Conservation (phyloP, 768 basidiomycete genomes). For the Mycena crocata region DNA sequence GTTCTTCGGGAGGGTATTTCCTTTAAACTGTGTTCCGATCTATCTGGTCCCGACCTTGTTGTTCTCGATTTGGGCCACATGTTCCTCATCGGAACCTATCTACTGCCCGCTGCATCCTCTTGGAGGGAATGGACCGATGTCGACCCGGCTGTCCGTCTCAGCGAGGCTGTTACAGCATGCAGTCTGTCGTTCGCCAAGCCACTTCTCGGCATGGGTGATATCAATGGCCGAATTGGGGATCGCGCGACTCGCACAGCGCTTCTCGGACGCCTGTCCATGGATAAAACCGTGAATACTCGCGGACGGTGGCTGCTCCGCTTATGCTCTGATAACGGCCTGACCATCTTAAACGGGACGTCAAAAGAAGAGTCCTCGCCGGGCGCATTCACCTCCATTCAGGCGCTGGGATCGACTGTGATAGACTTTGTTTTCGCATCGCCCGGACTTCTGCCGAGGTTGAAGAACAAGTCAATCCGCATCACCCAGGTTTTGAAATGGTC, state of each 20-base stretch:
- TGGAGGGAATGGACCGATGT: background rate
- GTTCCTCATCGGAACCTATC: too few species aligned
- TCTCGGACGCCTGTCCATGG: background rate
- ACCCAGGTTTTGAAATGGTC: background rate
- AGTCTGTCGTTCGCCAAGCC: background rate
- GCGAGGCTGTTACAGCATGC: too few species aligned
- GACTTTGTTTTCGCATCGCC: too few species aligned
- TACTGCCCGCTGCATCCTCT: too few species aligned
- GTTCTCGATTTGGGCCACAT: too few species aligned
- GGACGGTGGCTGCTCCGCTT: background rate
- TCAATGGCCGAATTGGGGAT: background rate
- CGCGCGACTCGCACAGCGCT: background rate
- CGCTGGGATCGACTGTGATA: background rate
- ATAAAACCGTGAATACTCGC: background rate
- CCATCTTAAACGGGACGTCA: slow-evolving; percentile 1
- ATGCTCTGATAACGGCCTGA: background rate
- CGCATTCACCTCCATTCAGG: background rate
- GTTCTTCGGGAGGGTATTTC: background rate
- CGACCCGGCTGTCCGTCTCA: background rate
- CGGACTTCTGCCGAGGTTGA: background rate
- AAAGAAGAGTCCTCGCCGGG: background rate
- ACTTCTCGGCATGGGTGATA: background rate
- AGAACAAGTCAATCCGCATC: background rate
- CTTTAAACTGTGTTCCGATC: background rate
- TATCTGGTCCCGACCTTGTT: background rate